phyloP scores from a whole-genome alignment of 2,329 filamentous ascomycete genomes.

The Paecilomyces niveus region DNA sequence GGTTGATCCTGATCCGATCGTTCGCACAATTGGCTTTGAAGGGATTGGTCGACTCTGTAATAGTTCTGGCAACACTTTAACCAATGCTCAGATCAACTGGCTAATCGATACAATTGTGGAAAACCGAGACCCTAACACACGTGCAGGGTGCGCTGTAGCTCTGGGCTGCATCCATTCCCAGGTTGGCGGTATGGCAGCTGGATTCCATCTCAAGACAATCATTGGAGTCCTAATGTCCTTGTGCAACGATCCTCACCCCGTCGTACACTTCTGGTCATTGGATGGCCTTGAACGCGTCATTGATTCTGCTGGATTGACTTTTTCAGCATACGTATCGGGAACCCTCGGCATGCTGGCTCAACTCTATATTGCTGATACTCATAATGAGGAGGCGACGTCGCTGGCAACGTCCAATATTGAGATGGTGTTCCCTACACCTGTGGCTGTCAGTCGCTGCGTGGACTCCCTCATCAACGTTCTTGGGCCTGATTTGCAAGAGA shows the following conservation, averaged over 20 bases:
- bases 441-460: conserved; percentile 78
- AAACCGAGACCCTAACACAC: conserved; percentile 85
- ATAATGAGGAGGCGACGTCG: conserved; percentile 75
- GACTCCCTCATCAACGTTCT: conserved; percentile 96
- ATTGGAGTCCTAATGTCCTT: conserved; percentile 97
- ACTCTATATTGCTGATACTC: conserved; percentile 83
- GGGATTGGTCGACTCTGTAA: conserved; percentile 81
- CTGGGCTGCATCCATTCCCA: conserved; percentile 90
- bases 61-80: conserved; percentile 78
- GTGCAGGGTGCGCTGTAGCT: conserved; percentile 90
- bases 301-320: conserved; percentile 86
- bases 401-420: conserved; percentile 85
- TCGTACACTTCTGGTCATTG: conserved; percentile 93
- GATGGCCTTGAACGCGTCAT: conserved; percentile 81
- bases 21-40: conserved; percentile 78
- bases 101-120: conserved; percentile 90
- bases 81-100: conserved; percentile 81
- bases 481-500: conserved; percentile 88
- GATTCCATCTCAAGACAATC: conserved; percentile 93
- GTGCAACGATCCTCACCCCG: conserved; percentile 88
- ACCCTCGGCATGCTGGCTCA: conserved; percentile 91
- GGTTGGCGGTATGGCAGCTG: conserved; percentile 94
- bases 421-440: conserved; percentile 71
- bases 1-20: conserved; percentile 73
- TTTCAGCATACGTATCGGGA: conserved; percentile 81